These are phyloP conservation scores for Ophiostoma triangulosporum DNA, from an alignment of 2,329 filamentous ascomycete species.

Conservation along the genomic window DNA sequence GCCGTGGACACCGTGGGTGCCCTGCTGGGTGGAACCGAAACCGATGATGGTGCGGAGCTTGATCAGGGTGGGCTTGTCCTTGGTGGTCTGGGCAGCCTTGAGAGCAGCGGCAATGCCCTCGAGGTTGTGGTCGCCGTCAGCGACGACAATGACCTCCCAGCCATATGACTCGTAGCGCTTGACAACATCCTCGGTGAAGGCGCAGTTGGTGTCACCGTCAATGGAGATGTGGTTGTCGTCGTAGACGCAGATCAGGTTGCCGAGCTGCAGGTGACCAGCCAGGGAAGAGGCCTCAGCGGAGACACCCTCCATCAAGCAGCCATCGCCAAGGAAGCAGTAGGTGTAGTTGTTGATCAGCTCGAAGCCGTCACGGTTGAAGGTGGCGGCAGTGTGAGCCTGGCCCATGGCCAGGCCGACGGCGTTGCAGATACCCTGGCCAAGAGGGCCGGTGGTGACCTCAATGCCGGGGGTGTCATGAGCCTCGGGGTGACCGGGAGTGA, in stretches of 20 bases:
- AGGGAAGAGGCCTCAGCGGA: constrained; percentile 82
- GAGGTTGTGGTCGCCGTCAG: constrained; percentile 80
- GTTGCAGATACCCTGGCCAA: constrained; percentile 94
- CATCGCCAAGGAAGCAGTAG: constrained; percentile 93
- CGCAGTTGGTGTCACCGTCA: constrained; percentile 88
- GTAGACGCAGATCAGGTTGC: constrained; percentile 93
- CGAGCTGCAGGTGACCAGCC: constrained; percentile 92
- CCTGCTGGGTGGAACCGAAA: constrained; percentile 84
- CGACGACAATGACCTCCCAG: constrained; percentile 80
- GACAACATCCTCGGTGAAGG: constrained; percentile 92
- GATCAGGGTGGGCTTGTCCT: constrained; percentile 93
- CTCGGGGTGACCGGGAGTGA: constrained; percentile 93
- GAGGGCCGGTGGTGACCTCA: constrained; percentile 95
- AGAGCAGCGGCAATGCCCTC: constrained; percentile 80
- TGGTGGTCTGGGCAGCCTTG: constrained; percentile 71
- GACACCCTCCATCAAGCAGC: constrained; percentile 97
- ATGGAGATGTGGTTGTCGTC: constrained; percentile 97
- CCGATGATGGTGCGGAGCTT: constrained; percentile 96
- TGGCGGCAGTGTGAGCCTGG: constrained; percentile 77
- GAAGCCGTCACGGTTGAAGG: constrained; percentile 95
- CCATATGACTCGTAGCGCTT: constrained; percentile 96
- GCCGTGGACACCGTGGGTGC: constrained; percentile 91
- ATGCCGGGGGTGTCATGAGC: constrained; percentile 91
- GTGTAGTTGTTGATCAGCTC: constrained; percentile 93
- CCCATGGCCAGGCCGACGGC: constrained; percentile 96